Base-by-base conservation (phyloP, 163 green algal genomes). In the Coccomyxa subellipsoidea region DNA sequence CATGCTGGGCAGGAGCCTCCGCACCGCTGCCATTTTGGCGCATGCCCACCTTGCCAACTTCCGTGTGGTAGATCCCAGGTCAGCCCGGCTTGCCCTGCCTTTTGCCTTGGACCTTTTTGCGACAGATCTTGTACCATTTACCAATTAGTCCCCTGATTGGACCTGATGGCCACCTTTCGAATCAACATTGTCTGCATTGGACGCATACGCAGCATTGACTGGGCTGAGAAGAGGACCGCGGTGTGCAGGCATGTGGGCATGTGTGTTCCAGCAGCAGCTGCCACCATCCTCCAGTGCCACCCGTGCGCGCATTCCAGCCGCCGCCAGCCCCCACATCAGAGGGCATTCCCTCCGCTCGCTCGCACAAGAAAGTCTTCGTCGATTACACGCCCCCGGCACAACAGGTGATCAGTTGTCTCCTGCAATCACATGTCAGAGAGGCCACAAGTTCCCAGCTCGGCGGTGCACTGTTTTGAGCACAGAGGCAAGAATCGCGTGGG, bases 21-120 rank as follows among this genome's bases (percentile, higher is more conserved):
- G 6, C 92, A 95, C 83, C 66, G 84, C 31, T 97, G 94, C 83
- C 94, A 97, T 84, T 97, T 91, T 85, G 94, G 94, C 8, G 81
- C 91, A 0, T 97, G 94, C 85, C 94, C 94, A 1, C 85, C 87
- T 12, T 96, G 93, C 88, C 70, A 70, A 47, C 27, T 84, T 34
- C 32, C 71, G 35, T 85, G 79, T 71, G 47, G 59, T 47, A 80
- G 73, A 71, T 23, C 93, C 83, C 76, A 77, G 70, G 70, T 77
- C 70, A 2, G 70, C 31, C 15, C 80, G n/a, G 82, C n/a, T 34
- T 36, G 66, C 66, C 32, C 66, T 18, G 12, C 18, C 47, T 18
- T 66, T 66, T n/a, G n/a, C n/a, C n/a, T n/a, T n/a, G n/a, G n/a
- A n/a, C n/a, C n/a, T n/a, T n/a, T n/a, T n/a, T n/a, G 47, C 4